Base-by-base conservation (phyloP, 2,329 filamentous ascomycete genomes). In the Trichoderma oligosporum region DNA sequence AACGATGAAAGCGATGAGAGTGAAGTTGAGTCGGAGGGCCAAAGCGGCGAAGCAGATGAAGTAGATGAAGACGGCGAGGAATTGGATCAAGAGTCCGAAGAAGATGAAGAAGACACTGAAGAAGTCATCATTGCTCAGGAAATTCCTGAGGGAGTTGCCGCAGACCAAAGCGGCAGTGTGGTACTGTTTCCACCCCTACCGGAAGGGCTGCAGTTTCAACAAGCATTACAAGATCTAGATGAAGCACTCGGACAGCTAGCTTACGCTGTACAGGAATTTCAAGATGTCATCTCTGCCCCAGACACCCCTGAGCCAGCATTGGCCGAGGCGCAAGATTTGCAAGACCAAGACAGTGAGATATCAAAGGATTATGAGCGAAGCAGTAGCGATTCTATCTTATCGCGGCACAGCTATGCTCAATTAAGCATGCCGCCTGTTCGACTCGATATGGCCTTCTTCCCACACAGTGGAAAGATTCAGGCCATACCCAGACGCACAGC, bases 401-500 rank as follows among this genome's bases (percentile, higher is more conserved):
- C 51, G 2, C 24, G 48, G 22, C 31, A 33, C 11, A 44, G 36
- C 9, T 24, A 56, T 11, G 8, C 9, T 7, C 54, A 35, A 22
- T 33, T 24, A 7, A 45, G 24, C 56, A 36, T 48, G 16, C 48
- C 53, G 11, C 52, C 52, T 4, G 42, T 46, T 41, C 61, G 54
- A 31, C 61, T 67, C 4, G 65, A 71, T 56, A 73, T 74, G 71
- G 63, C 66, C 0, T 75, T 71, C 55, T 67, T 69, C 20, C 73
- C 73, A 11, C 70, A 74, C 38, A 66, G 54, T 9, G 71, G 71
- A 14, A 38, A 51, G 7, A 59, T 64, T 6, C 44, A 57, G 11
- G 51, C 58, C 36, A 57, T 64, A 11, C 64, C 65, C 2, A 58
- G 60, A 25, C 22, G 58, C 1, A 47, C 58, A 4, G 2, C 4